phyloP scores from a whole-genome alignment of 768 basidiomycete species.

The Tephrocybe sp. region DNA sequence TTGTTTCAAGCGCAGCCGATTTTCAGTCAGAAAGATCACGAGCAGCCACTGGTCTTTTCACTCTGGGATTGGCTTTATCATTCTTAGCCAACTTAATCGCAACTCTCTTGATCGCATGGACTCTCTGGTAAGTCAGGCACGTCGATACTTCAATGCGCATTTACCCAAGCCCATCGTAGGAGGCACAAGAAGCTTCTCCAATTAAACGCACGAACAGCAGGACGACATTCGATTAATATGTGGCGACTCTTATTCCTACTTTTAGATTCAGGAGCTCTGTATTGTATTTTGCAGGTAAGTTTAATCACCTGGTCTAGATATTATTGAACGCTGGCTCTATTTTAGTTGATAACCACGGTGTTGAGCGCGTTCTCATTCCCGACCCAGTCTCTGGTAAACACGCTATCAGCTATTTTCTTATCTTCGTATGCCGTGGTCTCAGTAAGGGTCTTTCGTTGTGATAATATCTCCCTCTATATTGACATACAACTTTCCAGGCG shows the following conservation, averaged over 20 bases:
- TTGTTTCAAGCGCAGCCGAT: neutral
- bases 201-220: conserved; percentile 1
- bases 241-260: neutral
- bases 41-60: neutral
- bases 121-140: neutral
- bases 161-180: neutral
- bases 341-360: neutral
- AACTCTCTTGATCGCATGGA: conserved; percentile 1
- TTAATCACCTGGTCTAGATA: neutral
- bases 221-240: neutral
- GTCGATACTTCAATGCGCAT: neutral
- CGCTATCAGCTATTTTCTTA: neutral
- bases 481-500: neutral
- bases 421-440: conserved; percentile 4
- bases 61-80: conserved; percentile 1
- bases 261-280: conserved; percentile 4
- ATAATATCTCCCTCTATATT: neutral
- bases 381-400: neutral
- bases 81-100: neutral
- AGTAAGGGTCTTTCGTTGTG: neutral
- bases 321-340: neutral
- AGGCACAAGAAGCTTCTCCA: neutral
- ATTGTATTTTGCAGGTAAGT: conserved; percentile 1
- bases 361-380: neutral
- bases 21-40: neutral